Base-by-base conservation (phyloP, 2,329 filamentous ascomycete genomes). In the Parascedosporium putredinis region DNA sequence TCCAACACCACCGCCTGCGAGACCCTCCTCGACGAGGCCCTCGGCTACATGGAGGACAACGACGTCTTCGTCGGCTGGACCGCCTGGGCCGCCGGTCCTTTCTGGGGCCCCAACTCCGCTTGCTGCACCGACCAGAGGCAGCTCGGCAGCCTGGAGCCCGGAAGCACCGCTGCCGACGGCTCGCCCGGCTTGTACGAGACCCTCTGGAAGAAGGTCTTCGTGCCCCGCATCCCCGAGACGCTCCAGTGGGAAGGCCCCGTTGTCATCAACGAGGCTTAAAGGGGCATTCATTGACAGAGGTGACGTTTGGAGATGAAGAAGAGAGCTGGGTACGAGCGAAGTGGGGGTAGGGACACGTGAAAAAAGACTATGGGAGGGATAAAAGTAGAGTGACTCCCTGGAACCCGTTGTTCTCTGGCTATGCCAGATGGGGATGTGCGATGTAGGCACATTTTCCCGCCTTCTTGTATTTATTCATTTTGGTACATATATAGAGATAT, bases 81-180 rank as follows among this genome's bases (percentile, higher is more conserved):
- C 8, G 47, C 47, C 9, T 49, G 47, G 47, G 47, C 47, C 5
- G 47, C 47, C 10, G 47, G 47, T 6, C 47, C 47, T 5, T 49
- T 49, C 36, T 49, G 47, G 47, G 47, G 47, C 10, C 47, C 47
- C 24, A 49, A 49, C 16, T 53, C 52, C 20, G 59, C 63, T 3
- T 65, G 62, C 58, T 65, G 66, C 56, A 63, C 66, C 1, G 68
- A 73, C 60, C 60, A 58, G 43, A 53, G 53, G 36, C 64, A 67
- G 53, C 62, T 64, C 38, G 71, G 71, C 3, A 72, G 67, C 50
- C 58, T 75, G 31, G 71, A 75, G 55, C 71, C 71, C 0, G 68
- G 67, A 0, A 74, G 69, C 58, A 60, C 61, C 52, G 68, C 71
- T 0, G 58, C 52, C 0, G 70, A 65, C 55, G 71, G 71, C 14